Evolutionary conservation across 2,329 filamentous ascomycete genomes (phyloP), one percentile per base, ranked within the genome.

Genomic region (Fusarium sp.): DNA sequence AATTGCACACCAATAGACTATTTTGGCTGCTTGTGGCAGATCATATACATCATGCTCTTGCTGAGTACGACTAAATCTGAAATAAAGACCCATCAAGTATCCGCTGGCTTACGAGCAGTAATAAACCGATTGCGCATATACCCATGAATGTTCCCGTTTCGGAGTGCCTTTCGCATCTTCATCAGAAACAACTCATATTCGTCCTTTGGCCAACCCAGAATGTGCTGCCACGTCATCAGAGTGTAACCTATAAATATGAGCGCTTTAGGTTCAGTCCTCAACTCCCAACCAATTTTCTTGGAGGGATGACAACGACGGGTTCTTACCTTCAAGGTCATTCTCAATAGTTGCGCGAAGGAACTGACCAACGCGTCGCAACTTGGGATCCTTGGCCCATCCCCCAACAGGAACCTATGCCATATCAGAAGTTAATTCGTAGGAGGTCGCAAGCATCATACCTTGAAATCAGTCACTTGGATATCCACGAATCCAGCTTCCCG

Each of bases 261-360:
- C 11, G 12, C 3, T 15, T 15, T 17, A 10, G 4, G 12, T 15
- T 15, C 12, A n/a, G 12, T 15, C 10, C 12, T 12, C 24, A 11
- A 46, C 2, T 11, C 26, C 26, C 26, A 4, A 3, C 9, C 11
- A 11, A 11, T 4, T 26, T 10, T 9, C 26, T 4, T 3, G 11
- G 10, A 11, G 26, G 9, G 26, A 20, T 15, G n/a, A 6, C 1
- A 14, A 9, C 3, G 12, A 20, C 4, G 10, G 3, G 21, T 6
- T 28, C 26, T 7, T 20, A 32, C 60, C 60, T 32, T 63, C 56
- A 15, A 61, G 20, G n/a, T 61, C 60, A 7, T 44, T 43, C 11
- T 60, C 56, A 0, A 63, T 38, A 30, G 23, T 23, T 6, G 46
- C 38, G 4, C 43, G 60, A 3, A 48, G 44, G 20, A 50, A 63